Evolutionary conservation across 768 basidiomycete genomes (phyloP).

Genomic region (Cubamyces lactineus): DNA sequence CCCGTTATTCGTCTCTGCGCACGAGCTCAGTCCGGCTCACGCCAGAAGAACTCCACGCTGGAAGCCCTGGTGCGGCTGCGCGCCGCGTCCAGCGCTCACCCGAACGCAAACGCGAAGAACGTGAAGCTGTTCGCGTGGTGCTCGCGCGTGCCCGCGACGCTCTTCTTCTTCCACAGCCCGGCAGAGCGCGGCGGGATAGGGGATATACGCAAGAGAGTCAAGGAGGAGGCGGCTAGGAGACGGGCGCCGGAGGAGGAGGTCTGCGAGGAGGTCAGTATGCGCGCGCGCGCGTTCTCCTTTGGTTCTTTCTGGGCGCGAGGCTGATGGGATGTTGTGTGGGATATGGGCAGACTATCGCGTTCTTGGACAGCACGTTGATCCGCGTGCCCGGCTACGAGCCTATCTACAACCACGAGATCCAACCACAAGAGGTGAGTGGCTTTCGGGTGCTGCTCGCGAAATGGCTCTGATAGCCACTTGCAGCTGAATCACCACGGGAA

Average conservation of each 20-base stretch:
- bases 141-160: slow-evolving; percentile 2
- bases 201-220: slow-evolving; percentile 4
- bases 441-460: neutral
- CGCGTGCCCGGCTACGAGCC: slow-evolving; percentile 17
- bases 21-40: neutral
- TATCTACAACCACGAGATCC: slow-evolving; percentile 12
- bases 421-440: slow-evolving; percentile 15
- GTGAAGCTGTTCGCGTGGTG: slow-evolving; percentile 12
- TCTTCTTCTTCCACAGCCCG: slow-evolving; percentile 20
- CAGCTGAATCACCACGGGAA: slow-evolving; percentile 11
- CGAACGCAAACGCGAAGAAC: neutral
- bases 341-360: slow-evolving; percentile 2
- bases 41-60: slow-evolving; percentile 11
- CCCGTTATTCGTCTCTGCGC: too few relatives aligned
- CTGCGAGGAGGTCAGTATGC: slow-evolving; percentile 7
- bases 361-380: slow-evolving; percentile 5
- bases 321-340: neutral
- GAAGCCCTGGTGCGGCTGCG: neutral
- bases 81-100: neutral
- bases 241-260: slow-evolving; percentile 5
- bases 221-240: slow-evolving; percentile 6
- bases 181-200: slow-evolving; percentile 9
- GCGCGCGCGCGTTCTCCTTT: neutral
- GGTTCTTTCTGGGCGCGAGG: neutral
- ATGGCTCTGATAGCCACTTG: too few relatives aligned